Conservation (phyloP, 768 basidiomycete species). For the Hortiboletus campestris region DNA sequence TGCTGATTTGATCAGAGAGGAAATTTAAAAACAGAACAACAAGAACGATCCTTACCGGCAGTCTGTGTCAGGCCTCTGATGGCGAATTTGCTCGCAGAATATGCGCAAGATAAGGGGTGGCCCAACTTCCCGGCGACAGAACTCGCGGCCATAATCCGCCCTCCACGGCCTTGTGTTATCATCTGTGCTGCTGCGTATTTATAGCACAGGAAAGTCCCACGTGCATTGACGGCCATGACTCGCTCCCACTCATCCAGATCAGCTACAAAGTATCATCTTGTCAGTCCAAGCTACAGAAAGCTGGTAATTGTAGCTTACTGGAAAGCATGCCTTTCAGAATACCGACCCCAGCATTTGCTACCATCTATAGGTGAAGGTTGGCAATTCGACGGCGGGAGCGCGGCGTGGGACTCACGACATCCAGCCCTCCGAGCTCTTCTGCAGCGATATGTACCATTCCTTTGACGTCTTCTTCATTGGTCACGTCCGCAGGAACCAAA, state of each 20-base stretch:
- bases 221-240: constrained; percentile 47
- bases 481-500: constrained; percentile 38
- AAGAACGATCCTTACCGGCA: constrained; percentile 26
- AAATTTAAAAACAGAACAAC: neutral
- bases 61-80: constrained; percentile 39
- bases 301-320: neutral
- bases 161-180: constrained; percentile 49
- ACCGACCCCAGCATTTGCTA: constrained; percentile 8
- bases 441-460: constrained; percentile 34
- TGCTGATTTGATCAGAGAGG: neutral
- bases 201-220: constrained; percentile 59
- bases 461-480: constrained; percentile 41
- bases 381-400: neutral
- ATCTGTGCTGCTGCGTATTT: constrained; percentile 61
- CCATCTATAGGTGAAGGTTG: constrained; percentile 1
- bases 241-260: constrained; percentile 31
- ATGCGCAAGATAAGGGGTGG: neutral
- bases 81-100: constrained; percentile 38
- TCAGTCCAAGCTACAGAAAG: neutral
- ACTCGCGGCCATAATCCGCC: constrained; percentile 49
- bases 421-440: constrained; percentile 39
- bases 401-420: constrained; percentile 38
- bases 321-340: neutral
- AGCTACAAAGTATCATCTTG: neutral
- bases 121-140: constrained; percentile 2